Base-by-base conservation (phyloP, 345 rosid genomes). In the Rhodamnia argentea region DNA sequence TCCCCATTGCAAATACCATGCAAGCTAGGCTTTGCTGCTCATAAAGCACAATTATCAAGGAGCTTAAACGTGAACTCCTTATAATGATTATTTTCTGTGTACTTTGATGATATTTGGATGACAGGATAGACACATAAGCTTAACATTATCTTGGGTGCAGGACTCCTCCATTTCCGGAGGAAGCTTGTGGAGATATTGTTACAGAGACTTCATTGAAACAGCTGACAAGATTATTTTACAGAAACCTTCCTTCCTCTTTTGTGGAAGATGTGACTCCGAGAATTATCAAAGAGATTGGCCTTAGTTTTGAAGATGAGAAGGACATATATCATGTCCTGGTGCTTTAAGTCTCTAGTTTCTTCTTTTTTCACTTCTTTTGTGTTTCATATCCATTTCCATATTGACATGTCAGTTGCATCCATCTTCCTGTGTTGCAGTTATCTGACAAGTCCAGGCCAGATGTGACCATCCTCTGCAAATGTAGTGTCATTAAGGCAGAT, bases 321-420 rank as follows among this genome's bases (percentile, higher is more conserved):
- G 95, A 94, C 53, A 64, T 84, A 83, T 95, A 92, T 90, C 87
- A 64, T 86, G 91, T 94, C 15, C 91, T 88, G 96, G 96, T 96
- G 89, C 64, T 58, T 50, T 44, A n/a, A 47, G 75, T 40, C 83
- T 27, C 82, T 84, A 12, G 26, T 82, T 55, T 5, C 44, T 14
- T 86, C 58, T 47, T n/a, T n/a, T 47, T 42, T 50, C 32, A 55
- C 20, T 59, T 60, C 52, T 70, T 84, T 52, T 20, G 50, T 54
- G 78, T 24, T 83, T 75, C 51, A 57, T 56, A 26, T n/a, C 52
- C 76, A 86, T 2, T 84, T 87, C 3, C 24, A n/a, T 15, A 85
- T 32, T 83, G 29, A 24, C 78, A 59, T 47, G 78, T 70, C 78
- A 70, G 6, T 18, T 32, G 78, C 78, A 18, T 70, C 78, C 78